Percentiles rank a stretch among this genome's conserved stretches.
phyloP scores from a whole-genome alignment of 2,329 filamentous ascomycete species.

The Sphaerulina populicola region DNA sequence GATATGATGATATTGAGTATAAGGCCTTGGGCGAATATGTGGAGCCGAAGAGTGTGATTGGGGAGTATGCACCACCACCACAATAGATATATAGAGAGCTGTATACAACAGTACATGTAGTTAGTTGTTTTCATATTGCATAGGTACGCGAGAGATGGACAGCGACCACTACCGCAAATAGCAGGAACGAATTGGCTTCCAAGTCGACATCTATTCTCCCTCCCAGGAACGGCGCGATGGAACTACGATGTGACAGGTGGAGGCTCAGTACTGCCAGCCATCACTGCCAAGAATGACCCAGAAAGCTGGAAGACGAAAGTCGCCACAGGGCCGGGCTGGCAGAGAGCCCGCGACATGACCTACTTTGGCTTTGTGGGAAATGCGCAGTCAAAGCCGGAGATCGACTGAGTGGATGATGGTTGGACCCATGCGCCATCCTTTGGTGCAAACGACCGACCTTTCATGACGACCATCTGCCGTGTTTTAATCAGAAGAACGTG shows the following conservation, averaged over 20 bases:
- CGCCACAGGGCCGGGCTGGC: slow-evolving; percentile 43
- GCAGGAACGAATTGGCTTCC: too few species aligned
- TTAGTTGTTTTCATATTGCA: too few species aligned
- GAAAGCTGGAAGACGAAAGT: slow-evolving; percentile 36
- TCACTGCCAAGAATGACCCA: slow-evolving; percentile 29
- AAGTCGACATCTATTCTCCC: too few species aligned
- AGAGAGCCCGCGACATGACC: slow-evolving; percentile 40
- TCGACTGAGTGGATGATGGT: slow-evolving; percentile 38
- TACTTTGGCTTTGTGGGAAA: slow-evolving; percentile 37
- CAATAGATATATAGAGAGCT: not conserved
- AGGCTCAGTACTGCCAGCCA: too few species aligned
- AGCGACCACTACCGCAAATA: too few species aligned
- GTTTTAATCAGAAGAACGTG: slow-evolving; percentile 55
- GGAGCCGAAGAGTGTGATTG: slow-evolving; percentile 48
- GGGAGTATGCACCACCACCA: slow-evolving; percentile 35
- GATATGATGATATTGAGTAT: slow-evolving; percentile 44
- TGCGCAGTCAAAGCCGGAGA: slow-evolving; percentile 28
- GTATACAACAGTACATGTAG: too few species aligned
- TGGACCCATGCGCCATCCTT: slow-evolving; percentile 16
- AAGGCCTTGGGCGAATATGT: slow-evolving; percentile 46
- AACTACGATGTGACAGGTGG: too few species aligned
- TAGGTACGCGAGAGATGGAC: too few species aligned
- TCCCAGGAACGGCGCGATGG: too few species aligned
- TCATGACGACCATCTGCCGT: slow-evolving; percentile 33
- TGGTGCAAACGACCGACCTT: slow-evolving; percentile 54